Evolutionary conservation across 345 rosid genomes (phyloP).

Genomic region (Hibiscus trionum): DNA sequence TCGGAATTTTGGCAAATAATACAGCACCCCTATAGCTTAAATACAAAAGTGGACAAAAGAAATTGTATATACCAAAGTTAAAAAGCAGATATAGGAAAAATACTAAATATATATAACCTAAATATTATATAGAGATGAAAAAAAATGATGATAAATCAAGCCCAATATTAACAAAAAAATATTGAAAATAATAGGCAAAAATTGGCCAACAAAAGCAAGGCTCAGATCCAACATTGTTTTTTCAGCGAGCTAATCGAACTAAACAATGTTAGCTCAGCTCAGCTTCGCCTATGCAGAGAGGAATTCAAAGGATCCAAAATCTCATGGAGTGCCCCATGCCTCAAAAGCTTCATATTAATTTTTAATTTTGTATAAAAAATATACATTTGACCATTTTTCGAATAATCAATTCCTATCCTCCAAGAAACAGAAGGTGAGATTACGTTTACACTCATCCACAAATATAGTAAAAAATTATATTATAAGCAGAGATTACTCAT

Average conservation of each 20-base stretch:
- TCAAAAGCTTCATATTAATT: conserved; percentile 26
- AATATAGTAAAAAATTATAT: background rate
- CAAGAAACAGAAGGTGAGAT: too few relatives aligned
- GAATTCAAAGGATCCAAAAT: conserved; percentile 32
- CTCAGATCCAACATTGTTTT: background rate
- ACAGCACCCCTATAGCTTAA: conserved; percentile 19
- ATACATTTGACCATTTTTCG: too few relatives aligned
- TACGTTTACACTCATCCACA: too few relatives aligned
- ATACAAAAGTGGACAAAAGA: too few relatives aligned
- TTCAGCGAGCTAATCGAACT: background rate
- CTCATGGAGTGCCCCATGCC: conserved; percentile 27
- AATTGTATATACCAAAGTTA: too few relatives aligned
- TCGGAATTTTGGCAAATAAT: background rate
- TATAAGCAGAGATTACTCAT: background rate
- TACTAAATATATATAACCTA: too few relatives aligned
- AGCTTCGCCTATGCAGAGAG: background rate
- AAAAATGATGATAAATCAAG: background rate
- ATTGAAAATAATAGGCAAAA: background rate
- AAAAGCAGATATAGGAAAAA: too few relatives aligned
- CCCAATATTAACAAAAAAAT: background rate
- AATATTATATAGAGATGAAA: too few relatives aligned
- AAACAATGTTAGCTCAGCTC: background rate
- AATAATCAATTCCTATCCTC: too few relatives aligned
- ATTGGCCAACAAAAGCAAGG: background rate
- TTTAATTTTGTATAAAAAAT: too few relatives aligned